Conservation (phyloP, 2,329 filamentous ascomycete genomes). For the Ilyonectria sp. region DNA sequence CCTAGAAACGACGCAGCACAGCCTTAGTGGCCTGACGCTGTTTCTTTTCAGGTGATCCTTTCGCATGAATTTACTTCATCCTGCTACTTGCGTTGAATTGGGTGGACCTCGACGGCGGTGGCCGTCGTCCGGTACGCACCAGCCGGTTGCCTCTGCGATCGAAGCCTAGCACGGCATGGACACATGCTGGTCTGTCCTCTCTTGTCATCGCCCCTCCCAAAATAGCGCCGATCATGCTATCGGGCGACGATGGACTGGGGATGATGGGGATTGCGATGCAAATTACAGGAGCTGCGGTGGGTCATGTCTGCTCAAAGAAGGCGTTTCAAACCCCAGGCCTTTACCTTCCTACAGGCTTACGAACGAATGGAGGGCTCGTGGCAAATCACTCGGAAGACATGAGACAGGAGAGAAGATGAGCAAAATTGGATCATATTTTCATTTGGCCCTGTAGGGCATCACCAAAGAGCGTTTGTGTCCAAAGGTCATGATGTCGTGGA, state of each 20-base stretch:
- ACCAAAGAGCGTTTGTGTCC: neutral
- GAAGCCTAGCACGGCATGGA: neutral
- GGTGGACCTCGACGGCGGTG: neutral
- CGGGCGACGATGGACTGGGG: neutral
- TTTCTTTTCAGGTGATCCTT: neutral
- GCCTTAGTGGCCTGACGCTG: neutral
- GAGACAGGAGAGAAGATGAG: neutral
- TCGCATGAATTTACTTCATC: neutral
- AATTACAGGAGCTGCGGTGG: slow-evolving; percentile 20
- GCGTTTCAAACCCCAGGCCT: slow-evolving; percentile 10
- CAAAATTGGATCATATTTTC: neutral
- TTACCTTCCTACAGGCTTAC: neutral
- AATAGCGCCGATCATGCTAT: slow-evolving; percentile 20
- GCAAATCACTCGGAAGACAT: neutral
- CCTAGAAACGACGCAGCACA: slow-evolving; percentile 8
- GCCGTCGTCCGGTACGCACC: neutral
- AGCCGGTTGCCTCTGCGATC: neutral
- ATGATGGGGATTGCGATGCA: neutral
- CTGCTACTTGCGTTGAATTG: slow-evolving; percentile 8
- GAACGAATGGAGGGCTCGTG: neutral
- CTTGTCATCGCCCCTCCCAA: slow-evolving; percentile 13
- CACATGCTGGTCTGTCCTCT: slow-evolving; percentile 7
- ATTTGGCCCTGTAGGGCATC: slow-evolving; percentile 3
- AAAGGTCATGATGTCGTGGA: slow-evolving; percentile 3
- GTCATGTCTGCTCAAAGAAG: neutral